A percentile compares a stretch with the other conserved stretches of the same genome.
These are phyloP conservation scores for Smittium culicis DNA, from an alignment of 371 early-diverging fungal species.

Conservation along the genomic window DNA sequence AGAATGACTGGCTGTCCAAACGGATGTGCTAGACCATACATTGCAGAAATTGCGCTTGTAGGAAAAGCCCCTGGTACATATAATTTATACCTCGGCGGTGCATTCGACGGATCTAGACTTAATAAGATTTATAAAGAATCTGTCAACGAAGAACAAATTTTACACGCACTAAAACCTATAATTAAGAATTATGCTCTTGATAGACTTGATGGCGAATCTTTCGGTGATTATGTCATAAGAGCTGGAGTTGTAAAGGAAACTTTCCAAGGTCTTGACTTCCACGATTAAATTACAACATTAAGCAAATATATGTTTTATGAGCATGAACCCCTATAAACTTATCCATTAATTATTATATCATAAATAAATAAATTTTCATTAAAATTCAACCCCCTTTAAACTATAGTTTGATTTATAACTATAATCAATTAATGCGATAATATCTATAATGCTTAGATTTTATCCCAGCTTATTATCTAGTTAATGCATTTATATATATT, in stretches of 20 bases:
- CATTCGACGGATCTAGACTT: conserved; percentile 67
- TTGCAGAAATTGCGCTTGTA: conserved; percentile 87
- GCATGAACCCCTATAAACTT: too few relatives aligned
- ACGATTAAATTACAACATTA: conserved; percentile 38
- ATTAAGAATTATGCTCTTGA: conserved; percentile 64
- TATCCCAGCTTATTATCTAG: too few relatives aligned
- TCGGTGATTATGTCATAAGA: conserved; percentile 89
- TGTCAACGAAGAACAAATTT: conserved; percentile 71
- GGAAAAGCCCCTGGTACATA: conserved; percentile 87
- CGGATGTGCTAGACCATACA: conserved; percentile 85
- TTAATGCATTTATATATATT: too few relatives aligned
- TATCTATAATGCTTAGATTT: too few relatives aligned
- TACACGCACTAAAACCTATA: conserved; percentile 55
- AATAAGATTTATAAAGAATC: conserved; percentile 80
- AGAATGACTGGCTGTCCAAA: conserved; percentile 96
- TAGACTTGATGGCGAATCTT: conserved; percentile 55
- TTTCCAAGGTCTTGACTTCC: conserved; percentile 59
- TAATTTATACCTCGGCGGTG: conserved; percentile 89
- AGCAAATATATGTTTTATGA: too few relatives aligned
- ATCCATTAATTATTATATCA: too few relatives aligned
- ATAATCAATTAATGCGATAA: too few relatives aligned
- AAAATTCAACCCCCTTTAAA: too few relatives aligned
- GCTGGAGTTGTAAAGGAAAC: conserved; percentile 72
- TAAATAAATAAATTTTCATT: too few relatives aligned
- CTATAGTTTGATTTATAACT: too few relatives aligned